These are phyloP conservation scores for Fabrea salina DNA, from an alignment of 169 alveolate species.

Conservation along the genomic window DNA sequence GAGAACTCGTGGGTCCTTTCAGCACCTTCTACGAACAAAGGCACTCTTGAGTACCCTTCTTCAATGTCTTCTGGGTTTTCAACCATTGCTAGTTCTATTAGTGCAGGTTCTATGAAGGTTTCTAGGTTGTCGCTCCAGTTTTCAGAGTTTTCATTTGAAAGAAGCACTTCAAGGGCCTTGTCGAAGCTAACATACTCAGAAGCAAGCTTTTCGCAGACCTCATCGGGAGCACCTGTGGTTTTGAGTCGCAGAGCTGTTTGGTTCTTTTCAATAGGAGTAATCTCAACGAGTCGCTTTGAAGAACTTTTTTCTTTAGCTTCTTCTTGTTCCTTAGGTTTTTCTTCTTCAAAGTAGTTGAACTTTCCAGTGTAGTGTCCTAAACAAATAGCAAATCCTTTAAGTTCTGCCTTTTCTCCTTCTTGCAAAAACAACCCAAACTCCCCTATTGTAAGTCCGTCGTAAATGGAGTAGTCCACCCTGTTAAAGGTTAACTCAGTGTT, in stretches of 20 bases:
- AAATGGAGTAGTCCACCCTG: background rate
- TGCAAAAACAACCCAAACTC: conserved; percentile 5
- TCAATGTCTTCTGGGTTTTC: conserved; percentile 20
- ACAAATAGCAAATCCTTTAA: conserved; percentile 12
- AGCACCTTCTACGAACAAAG: conserved; percentile 4
- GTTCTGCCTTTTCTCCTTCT: background rate
- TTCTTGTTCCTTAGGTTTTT: background rate
- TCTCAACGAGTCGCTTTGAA: background rate
- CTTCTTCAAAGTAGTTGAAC: conserved; percentile 1
- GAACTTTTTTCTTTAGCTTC: background rate
- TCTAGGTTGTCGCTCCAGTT: conserved; percentile 2
- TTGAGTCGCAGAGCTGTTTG: conserved; percentile 1
- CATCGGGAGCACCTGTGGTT: conserved; percentile 32
- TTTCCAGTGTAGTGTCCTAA: background rate
- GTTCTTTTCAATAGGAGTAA: background rate
- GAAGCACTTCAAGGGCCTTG: background rate
- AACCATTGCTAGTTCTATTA: conserved; percentile 1
- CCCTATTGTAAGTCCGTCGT: conserved; percentile 8
- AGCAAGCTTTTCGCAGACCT: background rate
- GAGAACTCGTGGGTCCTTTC: background rate
- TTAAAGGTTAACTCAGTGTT: background rate
- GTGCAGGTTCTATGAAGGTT: conserved; percentile 3
- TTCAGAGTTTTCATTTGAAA: background rate
- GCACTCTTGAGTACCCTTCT: background rate
- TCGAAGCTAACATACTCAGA: conserved; percentile 2